phyloP scores from a whole-genome alignment of 371 early-diverging fungal species.

The Thermomucor indicae-seudaticae region DNA sequence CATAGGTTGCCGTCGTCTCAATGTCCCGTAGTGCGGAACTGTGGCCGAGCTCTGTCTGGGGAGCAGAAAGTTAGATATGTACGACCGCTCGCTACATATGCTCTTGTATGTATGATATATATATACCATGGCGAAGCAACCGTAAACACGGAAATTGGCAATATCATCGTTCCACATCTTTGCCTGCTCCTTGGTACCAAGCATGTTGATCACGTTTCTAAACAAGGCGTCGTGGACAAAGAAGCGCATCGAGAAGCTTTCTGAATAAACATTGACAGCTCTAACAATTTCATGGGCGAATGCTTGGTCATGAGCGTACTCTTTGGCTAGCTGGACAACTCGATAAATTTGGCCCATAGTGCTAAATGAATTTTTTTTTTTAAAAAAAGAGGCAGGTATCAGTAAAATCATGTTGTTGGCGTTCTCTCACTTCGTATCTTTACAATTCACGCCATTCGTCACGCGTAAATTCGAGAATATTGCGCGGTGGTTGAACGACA shows the following conservation, averaged over 20 bases:
- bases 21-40: constrained; percentile 86
- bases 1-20: constrained; percentile 86
- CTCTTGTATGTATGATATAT: neutral
- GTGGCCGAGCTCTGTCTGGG: constrained; percentile 62
- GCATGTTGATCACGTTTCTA: constrained; percentile 50
- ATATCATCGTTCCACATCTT: constrained; percentile 51
- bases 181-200: constrained; percentile 57
- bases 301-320: constrained; percentile 8
- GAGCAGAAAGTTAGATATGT: neutral
- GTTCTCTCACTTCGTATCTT: neutral
- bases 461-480: constrained; percentile 54
- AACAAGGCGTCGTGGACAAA: constrained; percentile 61
- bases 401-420: neutral
- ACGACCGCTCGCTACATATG: neutral
- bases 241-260: constrained; percentile 59
- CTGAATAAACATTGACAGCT: constrained; percentile 45
- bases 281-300: constrained; percentile 6
- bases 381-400: neutral
- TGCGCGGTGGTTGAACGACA: constrained; percentile 46
- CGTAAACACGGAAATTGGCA: constrained; percentile 49
- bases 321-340: constrained; percentile 25
- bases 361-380: constrained; percentile 16
- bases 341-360: constrained; percentile 58
- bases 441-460: constrained; percentile 61
- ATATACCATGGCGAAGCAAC: constrained; percentile 68